Conservation (phyloP, 1,139 yeast species). For the Diutina neorugosa region DNA sequence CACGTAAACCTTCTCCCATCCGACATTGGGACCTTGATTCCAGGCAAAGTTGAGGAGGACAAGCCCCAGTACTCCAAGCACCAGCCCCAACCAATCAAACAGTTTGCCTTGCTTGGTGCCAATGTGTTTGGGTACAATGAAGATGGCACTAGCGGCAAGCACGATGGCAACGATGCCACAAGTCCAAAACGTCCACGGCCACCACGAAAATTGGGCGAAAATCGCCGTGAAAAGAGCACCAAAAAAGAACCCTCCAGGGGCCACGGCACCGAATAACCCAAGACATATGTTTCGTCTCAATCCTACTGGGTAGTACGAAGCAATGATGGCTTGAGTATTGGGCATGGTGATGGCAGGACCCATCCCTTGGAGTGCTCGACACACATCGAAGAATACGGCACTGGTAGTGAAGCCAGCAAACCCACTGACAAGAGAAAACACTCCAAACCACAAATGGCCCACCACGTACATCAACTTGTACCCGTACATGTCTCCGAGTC, state of each 20-base stretch:
- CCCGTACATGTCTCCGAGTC: constrained; percentile 55
- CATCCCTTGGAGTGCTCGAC: constrained; percentile 49
- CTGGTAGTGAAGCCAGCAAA: constrained; percentile 30
- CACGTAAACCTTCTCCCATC: constrained; percentile 40
- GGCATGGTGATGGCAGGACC: constrained; percentile 50
- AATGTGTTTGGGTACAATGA: constrained; percentile 31
- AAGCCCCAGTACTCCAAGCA: constrained; percentile 24
- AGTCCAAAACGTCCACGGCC: constrained; percentile 51
- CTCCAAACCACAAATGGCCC: constrained; percentile 35
- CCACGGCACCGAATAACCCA: constrained; percentile 44
- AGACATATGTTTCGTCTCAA: constrained; percentile 27
- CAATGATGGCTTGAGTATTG: constrained; percentile 43
- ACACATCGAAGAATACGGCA: constrained; percentile 32
- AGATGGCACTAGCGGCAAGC: constrained; percentile 18
- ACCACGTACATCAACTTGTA: constrained; percentile 34
- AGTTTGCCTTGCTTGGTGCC: constrained; percentile 12
- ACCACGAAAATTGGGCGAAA: constrained; percentile 29
- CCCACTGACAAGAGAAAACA: constrained; percentile 43
- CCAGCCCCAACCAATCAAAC: constrained; percentile 39
- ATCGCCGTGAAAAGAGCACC: constrained; percentile 38
- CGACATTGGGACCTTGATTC: constrained; percentile 11
- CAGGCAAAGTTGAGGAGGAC: constrained; percentile 6
- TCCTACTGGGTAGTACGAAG: constrained; percentile 37
- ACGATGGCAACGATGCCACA: constrained; percentile 24
- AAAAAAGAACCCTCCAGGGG: constrained; percentile 43